Percentiles rank a stretch among this genome's conserved stretches.
Evolutionary conservation across 768 basidiomycete genomes (phyloP).

Genomic region (Xerocomellus chrysenteron): DNA sequence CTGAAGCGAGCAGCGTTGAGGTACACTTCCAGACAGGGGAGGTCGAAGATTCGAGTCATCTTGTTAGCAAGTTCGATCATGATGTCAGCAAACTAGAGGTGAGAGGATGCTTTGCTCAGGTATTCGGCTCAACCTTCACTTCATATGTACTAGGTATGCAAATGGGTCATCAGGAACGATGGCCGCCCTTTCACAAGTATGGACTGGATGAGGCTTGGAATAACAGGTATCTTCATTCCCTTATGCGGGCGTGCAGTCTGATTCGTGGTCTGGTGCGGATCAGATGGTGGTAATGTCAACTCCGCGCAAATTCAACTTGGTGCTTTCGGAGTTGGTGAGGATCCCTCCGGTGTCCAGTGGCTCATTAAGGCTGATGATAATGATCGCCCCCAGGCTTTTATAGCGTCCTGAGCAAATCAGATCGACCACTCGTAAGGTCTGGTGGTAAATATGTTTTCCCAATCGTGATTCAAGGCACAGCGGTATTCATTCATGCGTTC

Average conservation of each 20-base stretch:
- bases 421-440: slow-evolving; percentile 14
- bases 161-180: slow-evolving; percentile 16
- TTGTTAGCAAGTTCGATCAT: background rate
- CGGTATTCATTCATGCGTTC: background rate
- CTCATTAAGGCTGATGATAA: background rate
- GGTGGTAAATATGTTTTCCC: background rate
- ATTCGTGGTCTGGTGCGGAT: background rate
- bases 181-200: background rate
- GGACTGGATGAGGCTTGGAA: slow-evolving; percentile 17
- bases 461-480: background rate
- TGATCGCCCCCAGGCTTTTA: slow-evolving; percentile 13
- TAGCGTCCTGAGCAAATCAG: slow-evolving; percentile 17
- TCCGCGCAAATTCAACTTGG: slow-evolving; percentile 15
- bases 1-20: slow-evolving; percentile 34
- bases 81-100: slow-evolving; percentile 1
- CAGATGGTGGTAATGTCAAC: slow-evolving; percentile 14
- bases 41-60: background rate
- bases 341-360: background rate
- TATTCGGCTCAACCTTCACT: background rate
- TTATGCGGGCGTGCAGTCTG: background rate
- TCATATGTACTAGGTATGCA: slow-evolving; percentile 1
- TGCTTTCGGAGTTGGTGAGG: slow-evolving; percentile 18
- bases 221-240: slow-evolving; percentile 8
- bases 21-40: slow-evolving; percentile 36
- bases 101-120: background rate